Percentiles rank a stretch among this genome's conserved stretches.
Conservation (phyloP, 805 yeast genomes). For the Sugiyamaella lignohabitans region DNA sequence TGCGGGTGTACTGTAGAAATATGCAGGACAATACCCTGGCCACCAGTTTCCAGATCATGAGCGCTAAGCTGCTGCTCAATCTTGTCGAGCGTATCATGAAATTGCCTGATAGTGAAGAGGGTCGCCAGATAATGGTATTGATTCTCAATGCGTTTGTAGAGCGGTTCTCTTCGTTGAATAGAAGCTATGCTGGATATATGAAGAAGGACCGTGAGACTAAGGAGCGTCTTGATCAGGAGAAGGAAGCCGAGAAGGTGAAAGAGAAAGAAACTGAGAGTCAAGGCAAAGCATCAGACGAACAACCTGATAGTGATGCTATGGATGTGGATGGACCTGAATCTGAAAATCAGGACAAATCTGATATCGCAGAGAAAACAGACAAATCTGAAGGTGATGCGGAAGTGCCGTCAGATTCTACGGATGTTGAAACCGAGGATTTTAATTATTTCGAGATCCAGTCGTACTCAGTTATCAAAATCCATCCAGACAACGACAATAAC, state of each 20-base stretch:
- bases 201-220: conserved; percentile 44
- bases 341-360: conserved; percentile 13
- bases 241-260: conserved; percentile 32
- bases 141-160: conserved; percentile 85
- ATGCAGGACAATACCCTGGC: conserved; percentile 78
- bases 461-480: conserved; percentile 53
- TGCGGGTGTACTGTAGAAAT: conserved; percentile 71
- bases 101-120: conserved; percentile 72
- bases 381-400: not conserved
- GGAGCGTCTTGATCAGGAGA: conserved; percentile 3
- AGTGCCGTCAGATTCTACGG: not conserved
- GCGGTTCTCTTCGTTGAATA: conserved; percentile 68
- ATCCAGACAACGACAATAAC: conserved; percentile 47
- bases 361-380: conserved; percentile 6
- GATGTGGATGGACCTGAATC: too few relatives aligned
- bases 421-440: conserved; percentile 26
- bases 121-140: conserved; percentile 74
- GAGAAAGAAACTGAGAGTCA: conserved; percentile 26
- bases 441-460: conserved; percentile 39
- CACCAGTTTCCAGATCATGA: conserved; percentile 89
- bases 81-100: conserved; percentile 83
- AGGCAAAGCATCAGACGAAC: conserved; percentile 1
- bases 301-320: conserved; percentile 16
- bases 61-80: conserved; percentile 83
- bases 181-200: conserved; percentile 62